Base-by-base conservation (phyloP, 306 rosid species). In the Malus asiatica region DNA sequence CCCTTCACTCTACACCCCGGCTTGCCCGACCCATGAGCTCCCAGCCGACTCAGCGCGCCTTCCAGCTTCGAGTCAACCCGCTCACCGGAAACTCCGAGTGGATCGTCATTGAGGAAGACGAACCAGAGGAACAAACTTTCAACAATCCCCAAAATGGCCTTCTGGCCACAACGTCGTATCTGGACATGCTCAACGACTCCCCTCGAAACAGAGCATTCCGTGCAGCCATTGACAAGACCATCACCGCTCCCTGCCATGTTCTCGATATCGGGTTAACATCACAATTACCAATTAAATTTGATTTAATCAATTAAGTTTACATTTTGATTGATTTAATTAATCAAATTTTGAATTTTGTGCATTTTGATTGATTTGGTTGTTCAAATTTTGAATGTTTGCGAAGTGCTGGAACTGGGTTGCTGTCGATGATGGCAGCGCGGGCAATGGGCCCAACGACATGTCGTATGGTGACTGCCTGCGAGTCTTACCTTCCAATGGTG, bases 401-500 rank as follows among this genome's bases (percentile, higher is more conserved):
- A 82, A 94, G 98, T 76, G 93, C 95, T 74, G 98, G 98, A 82
- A 92, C 97, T 75, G 97, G 98, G 42, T 83, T 94, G 87, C 85
- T 94, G 25, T 92, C 98, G 15, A 90, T 94, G 97, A 94, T 94
- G 97, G 95, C 98, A 63, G 89, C 96, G 2, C 82, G 90, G 76
- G 97, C 96, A 81, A 85, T 92, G 98, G 87, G 79, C 68, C 60
- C 86, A 32, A 67, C 78, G 67, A 32, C 52, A 63, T 33, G 76
- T 69, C 45, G 66, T 76, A 71, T 23, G 75, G 88, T 94, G 13
- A 92, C 95, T 11, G 96, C 97, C 19, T 94, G 98, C 64, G 98
- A 94, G 80, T 94, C 97, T 64, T 94, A 94, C 84, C 97, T 94
- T 84, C 98, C 98, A 6, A 94, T 94, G 98, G 90, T 90, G 76